Evolutionary conservation across 306 rosid species (phyloP), one percentile per base, ranked within the genome.

Genomic region (Fagus crenata): DNA sequence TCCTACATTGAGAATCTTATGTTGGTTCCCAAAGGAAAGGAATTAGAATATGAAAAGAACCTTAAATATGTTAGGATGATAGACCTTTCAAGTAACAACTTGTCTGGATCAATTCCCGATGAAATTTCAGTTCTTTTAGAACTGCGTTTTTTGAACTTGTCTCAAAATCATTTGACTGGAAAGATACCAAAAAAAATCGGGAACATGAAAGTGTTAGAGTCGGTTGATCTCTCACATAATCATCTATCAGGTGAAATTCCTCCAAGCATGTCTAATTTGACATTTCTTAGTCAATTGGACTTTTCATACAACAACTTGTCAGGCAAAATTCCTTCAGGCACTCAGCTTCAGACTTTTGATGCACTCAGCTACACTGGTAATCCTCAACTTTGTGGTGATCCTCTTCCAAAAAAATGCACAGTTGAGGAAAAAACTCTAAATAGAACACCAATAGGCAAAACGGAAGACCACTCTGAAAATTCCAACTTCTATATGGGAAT

Each of bases 1-100:
- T 54, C 53, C 46, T 56, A 84, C 65, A 36, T 0, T 53, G 78
- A 36, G 41, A 65, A 72, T 70, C 81, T 69, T 42, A 35, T 56
- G 31, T 42, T 79, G 11, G 54, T 31, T 67, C 49, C 49, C 7
- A 43, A 43, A 43, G 13, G 13, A 43, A 1, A 43, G 7, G 49
- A 43, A 43, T 0, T 43, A 8, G 0, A 43, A 43, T 43, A 43
- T 43, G 49, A 8, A 0, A 13, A 8, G 0, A 43, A 8, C 1
- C 49, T 43, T 2, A 8, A 2, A 43, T 43, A 7, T 1, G 54
- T 55, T 5, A 73, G 0, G 11, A 73, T 4, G 1, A 33, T 73
- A 0, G 77, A 56, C 18, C 67, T 55, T 17, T 73, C 68, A 0
- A 12, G 67, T 40, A 73, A 73, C 40, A 1, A 7, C 0, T 18